phyloP scores from a whole-genome alignment of 2,329 filamentous ascomycete genomes.

The Penicillium sp. region DNA sequence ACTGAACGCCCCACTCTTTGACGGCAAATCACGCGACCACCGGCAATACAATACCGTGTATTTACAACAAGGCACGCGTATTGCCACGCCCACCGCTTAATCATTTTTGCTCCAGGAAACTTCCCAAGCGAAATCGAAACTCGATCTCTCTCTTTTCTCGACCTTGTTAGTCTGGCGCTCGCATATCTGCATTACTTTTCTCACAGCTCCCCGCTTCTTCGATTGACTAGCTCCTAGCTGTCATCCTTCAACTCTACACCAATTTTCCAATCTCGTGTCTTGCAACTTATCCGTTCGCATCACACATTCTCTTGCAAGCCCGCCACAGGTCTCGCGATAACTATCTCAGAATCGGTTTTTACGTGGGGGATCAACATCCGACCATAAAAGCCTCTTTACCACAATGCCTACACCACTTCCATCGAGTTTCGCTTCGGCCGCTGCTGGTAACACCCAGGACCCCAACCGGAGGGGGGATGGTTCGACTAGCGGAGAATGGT shows the following conservation, averaged over 20 bases:
- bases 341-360: conserved; percentile 18
- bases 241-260: conserved; percentile 9
- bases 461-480: conserved; percentile 59
- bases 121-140: conserved; percentile 26
- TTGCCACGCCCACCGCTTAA: conserved; percentile 31
- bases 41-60: conserved; percentile 14
- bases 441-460: conserved; percentile 68
- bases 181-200: conserved; percentile 24
- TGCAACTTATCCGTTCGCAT: conserved; percentile 26
- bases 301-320: conserved; percentile 16
- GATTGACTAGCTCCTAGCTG: conserved; percentile 22
- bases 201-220: conserved; percentile 13
- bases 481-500: conserved; percentile 67
- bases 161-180: conserved; percentile 32
- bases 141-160: conserved; percentile 31
- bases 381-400: conserved; percentile 20
- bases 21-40: conserved; percentile 13
- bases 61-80: conserved; percentile 16
- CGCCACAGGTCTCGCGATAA: conserved; percentile 26
- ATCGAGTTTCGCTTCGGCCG: conserved; percentile 80
- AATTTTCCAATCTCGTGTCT: conserved; percentile 18
- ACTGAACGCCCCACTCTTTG: not conserved
- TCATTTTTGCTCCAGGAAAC: conserved; percentile 28
- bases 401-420: conserved; percentile 71
- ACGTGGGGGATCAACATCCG: conserved; percentile 23